Percentiles rank a stretch among this genome's conserved stretches.
phyloP scores from a whole-genome alignment of 331 rosid genomes.

The Cydonia oblonga region DNA sequence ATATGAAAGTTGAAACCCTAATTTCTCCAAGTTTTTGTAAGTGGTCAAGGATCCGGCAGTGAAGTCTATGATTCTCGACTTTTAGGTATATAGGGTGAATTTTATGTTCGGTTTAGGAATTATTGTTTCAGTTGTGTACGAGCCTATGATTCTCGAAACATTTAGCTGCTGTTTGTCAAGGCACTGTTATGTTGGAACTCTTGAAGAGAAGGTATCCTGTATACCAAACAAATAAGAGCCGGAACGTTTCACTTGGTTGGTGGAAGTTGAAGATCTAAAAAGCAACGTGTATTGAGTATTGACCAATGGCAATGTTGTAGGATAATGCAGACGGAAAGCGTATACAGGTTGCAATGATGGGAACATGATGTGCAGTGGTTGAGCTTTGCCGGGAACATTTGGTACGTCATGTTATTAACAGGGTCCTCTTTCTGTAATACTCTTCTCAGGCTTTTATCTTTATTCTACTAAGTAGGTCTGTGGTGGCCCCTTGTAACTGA shows the following conservation, averaged over 20 bases:
- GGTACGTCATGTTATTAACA: constrained; percentile 35
- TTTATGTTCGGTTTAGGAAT: background rate
- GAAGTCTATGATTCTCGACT: too few species aligned
- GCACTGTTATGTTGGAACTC: background rate
- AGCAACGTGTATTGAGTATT: background rate
- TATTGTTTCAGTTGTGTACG: background rate
- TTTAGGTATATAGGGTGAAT: background rate
- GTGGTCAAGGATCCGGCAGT: too few species aligned
- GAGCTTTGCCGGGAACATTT: constrained; percentile 81
- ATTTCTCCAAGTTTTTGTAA: too few species aligned
- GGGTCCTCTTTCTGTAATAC: background rate
- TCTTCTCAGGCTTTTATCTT: background rate
- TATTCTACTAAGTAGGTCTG: background rate
- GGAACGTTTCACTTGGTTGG: background rate
- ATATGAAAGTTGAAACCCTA: too few species aligned
- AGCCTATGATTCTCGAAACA: background rate
- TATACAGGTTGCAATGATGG: constrained; percentile 46
- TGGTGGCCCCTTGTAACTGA: background rate
- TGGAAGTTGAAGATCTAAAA: background rate
- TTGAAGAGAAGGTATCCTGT: background rate
- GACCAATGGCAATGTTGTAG: constrained; percentile 31
- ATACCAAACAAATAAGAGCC: background rate
- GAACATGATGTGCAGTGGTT: constrained; percentile 44
- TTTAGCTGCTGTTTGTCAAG: background rate
- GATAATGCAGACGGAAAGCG: constrained; percentile 77